A percentile compares a stretch with the other conserved stretches of the same genome.
Evolutionary conservation across 768 basidiomycete genomes (phyloP).

Genomic region (Tephrocybe sp.): DNA sequence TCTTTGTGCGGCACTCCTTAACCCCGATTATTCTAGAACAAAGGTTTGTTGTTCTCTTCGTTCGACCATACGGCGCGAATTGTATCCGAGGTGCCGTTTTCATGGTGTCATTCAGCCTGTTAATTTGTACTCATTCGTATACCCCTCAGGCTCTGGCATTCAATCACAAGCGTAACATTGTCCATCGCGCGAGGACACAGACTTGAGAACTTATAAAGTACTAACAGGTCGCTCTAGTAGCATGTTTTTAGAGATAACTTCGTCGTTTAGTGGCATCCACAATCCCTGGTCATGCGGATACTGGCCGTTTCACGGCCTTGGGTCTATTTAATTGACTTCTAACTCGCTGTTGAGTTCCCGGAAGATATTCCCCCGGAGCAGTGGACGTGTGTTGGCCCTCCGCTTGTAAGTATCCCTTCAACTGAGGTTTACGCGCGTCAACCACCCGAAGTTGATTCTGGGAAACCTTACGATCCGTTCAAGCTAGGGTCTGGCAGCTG

Average conservation of each 20-base stretch:
- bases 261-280: slow-evolving; percentile 27
- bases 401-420: slow-evolving; percentile 16
- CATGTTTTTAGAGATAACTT: slow-evolving; percentile 30
- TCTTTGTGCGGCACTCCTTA: too few species aligned
- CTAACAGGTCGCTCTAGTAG: slow-evolving; percentile 7
- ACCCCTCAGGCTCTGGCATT: too few species aligned
- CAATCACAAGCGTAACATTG: too few species aligned
- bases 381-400: slow-evolving; percentile 15
- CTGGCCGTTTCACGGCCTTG: neutral
- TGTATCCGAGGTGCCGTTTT: too few species aligned
- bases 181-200: too few species aligned
- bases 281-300: slow-evolving; percentile 17
- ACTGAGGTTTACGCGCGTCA: slow-evolving; percentile 19
- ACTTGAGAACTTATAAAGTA: neutral
- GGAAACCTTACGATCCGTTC: slow-evolving; percentile 6
- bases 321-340: slow-evolving; percentile 26
- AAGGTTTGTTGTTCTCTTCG: too few species aligned
- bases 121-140: neutral
- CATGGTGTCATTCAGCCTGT: too few species aligned
- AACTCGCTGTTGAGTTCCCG: slow-evolving; percentile 25
- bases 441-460: slow-evolving; percentile 19
- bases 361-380: slow-evolving; percentile 13
- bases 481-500: slow-evolving; percentile 10
- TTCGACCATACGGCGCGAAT: too few species aligned
- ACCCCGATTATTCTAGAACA: too few species aligned